Base-by-base conservation (phyloP, 2,329 filamentous ascomycete species). In the Ophiostoma australiae region DNA sequence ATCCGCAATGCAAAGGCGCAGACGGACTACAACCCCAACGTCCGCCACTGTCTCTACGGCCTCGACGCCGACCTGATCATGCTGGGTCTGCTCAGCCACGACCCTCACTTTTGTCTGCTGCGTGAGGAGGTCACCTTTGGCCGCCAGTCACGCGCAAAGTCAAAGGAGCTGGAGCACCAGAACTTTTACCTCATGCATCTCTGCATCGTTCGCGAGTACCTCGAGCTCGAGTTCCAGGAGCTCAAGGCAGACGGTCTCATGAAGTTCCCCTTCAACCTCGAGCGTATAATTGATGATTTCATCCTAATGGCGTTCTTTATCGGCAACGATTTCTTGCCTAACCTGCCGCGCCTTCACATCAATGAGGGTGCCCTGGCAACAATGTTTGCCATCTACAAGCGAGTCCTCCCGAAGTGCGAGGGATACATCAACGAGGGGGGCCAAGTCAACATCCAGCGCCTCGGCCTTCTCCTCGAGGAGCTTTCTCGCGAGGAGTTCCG, bases 261-360 rank as follows among this genome's bases (percentile, higher is more conserved):
- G 75, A 84, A 83, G 58, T 94, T 97, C 76, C 84, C 88, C 68
- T 99, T 96, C 78, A 91, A 99, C 78, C 90, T 99, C 85, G 95
- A 99, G 83, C 89, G 91, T 74, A 89, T 99, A 77, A 98, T 99
- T 82, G 95, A 99, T 79, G 95, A 99, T 84, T 99, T 99, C 80
- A 98, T 99, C 78, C 87, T 99, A 73, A 97, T 99, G 93, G 94
- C 94, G 67, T 99, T 99, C 83, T 99, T 99, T 80, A 93, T 99
- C 77, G 95, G 95, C 78, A 99, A 99, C 81, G 95, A 99, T 86
- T 99, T 99, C 82, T 86, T 99, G 80, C 95, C 95, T 3, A 97
- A 99, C 81, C 85, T 99, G 72, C 96, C 96, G 5, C 92, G 96
- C 77, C 82, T 99, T 74, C 95, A 99, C 81, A 99, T 99, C 81